Evolutionary conservation across 2,329 filamentous ascomycete species (phyloP).

Genomic region (Trichoderma guizhouense): DNA sequence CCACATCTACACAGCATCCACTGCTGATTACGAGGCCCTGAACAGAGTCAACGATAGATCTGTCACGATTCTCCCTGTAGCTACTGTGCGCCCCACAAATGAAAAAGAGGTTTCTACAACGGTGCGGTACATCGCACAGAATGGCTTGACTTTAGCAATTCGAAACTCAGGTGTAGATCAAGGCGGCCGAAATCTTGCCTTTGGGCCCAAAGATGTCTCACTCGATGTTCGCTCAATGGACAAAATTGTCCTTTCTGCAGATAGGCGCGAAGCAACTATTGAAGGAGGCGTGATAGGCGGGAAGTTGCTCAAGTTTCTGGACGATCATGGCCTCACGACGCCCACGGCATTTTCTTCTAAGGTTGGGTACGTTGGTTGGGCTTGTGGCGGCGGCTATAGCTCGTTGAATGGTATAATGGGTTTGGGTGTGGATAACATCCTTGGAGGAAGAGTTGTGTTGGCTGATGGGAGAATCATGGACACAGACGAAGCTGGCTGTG

Average conservation of each 20-base stretch:
- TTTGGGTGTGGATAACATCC: constrained; percentile 37
- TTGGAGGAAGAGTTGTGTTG: constrained; percentile 30
- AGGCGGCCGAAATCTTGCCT: constrained; percentile 15
- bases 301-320: constrained; percentile 12
- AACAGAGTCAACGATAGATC: neutral
- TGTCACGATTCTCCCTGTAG: neutral
- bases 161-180: constrained; percentile 20
- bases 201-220: constrained; percentile 8
- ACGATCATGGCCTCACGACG: constrained; percentile 14
- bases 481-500: constrained; percentile 19
- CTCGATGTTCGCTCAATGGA: constrained; percentile 19
- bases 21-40: neutral
- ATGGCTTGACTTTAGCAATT: neutral
- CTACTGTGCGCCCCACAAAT: neutral
- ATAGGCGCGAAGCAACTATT: constrained; percentile 4
- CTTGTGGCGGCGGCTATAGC: constrained; percentile 36
- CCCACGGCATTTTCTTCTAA: constrained; percentile 9
- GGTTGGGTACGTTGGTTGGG: constrained; percentile 37
- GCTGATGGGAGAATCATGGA: constrained; percentile 28
- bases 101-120: neutral
- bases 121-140: neutral
- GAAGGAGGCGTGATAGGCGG: constrained; percentile 15
- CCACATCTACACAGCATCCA: constrained; percentile 1
- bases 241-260: constrained; percentile 3
- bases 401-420: constrained; percentile 29